Evolutionary conservation across 306 rosid species (phyloP).

Genomic region (Cucurbita maxima): DNA sequence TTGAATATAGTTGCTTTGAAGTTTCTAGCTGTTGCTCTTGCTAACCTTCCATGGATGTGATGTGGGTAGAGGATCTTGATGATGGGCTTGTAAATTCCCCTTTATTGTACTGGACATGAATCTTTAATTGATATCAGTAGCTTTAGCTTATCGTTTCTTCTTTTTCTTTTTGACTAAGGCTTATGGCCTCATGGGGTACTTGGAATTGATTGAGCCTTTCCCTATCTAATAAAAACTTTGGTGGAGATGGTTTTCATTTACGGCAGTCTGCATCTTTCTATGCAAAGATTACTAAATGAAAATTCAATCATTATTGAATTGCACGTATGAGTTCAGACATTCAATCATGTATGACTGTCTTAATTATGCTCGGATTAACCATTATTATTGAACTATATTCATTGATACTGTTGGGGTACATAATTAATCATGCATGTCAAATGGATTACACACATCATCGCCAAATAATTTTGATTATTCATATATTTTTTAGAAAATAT

Average conservation of each 20-base stretch:
- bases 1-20: not conserved
- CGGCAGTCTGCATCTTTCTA: not conserved
- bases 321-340: too few relatives aligned
- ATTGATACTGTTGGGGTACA: not conserved
- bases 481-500: too few relatives aligned
- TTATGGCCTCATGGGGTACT: not conserved
- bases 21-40: not conserved
- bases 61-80: not conserved
- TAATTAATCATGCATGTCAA: not conserved
- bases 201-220: not conserved
- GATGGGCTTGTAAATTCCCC: not conserved
- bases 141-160: not conserved
- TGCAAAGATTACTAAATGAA: not conserved
- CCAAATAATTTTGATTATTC: not conserved
- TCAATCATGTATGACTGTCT: too few relatives aligned
- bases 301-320: not conserved
- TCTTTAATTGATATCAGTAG: not conserved
- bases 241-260: not conserved
- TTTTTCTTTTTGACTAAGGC: not conserved
- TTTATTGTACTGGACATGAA: not conserved
- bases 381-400: not conserved
- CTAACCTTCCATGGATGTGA: conserved; percentile 6
- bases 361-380: too few relatives aligned
- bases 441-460: not conserved
- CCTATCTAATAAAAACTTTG: not conserved